A percentile compares a stretch with the other conserved stretches of the same genome.
Evolutionary conservation across 1,139 yeast genomes (phyloP).

Genomic region (Scheffersomyces insectosa): DNA sequence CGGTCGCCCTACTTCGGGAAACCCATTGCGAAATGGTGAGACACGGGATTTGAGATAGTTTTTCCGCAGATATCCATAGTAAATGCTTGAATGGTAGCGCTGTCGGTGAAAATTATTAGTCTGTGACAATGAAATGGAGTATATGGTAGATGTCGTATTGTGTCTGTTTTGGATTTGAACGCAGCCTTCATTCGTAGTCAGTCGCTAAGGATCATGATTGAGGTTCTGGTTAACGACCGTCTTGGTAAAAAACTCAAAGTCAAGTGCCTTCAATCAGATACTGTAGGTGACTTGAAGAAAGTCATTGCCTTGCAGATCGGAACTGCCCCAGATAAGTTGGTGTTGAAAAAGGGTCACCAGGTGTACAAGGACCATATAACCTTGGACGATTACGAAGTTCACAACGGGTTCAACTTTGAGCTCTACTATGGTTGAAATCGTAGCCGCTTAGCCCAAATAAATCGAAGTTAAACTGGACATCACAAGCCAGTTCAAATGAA

Average conservation of each 20-base stretch:
- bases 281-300: constrained; percentile 90
- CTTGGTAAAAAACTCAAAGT: constrained; percentile 87
- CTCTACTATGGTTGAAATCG: constrained; percentile 58
- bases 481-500: neutral
- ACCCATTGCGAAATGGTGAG: too few species aligned
- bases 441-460: neutral
- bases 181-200: too few species aligned
- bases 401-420: constrained; percentile 85
- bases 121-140: too few species aligned
- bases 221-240: constrained; percentile 31
- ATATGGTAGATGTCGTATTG: too few species aligned
- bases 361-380: constrained; percentile 87
- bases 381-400: constrained; percentile 89
- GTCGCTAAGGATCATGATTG: constrained; percentile 11
- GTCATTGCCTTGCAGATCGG: constrained; percentile 83
- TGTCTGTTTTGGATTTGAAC: too few species aligned
- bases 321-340: constrained; percentile 61
- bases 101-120: too few species aligned
- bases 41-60: too few species aligned
- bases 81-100: too few species aligned
- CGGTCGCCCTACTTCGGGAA: too few species aligned
- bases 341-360: constrained; percentile 75
- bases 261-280: constrained; percentile 81
- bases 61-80: too few species aligned
- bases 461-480: constrained; percentile 4